Conservation (phyloP, 352 stramenopile species). For the Globisporangium barbulae region DNA sequence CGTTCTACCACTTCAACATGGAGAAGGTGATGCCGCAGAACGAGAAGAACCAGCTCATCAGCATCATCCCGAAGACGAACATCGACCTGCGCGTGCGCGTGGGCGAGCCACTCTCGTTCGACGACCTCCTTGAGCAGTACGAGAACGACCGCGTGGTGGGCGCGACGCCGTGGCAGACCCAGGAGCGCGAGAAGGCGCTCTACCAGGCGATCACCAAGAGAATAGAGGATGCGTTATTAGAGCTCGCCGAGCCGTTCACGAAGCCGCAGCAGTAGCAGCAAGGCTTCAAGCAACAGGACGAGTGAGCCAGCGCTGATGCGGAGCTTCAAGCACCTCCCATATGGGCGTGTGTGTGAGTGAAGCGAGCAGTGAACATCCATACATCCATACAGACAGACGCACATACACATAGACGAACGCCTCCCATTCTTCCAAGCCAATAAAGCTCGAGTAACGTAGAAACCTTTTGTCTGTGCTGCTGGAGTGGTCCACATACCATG, state of each 20-base stretch:
- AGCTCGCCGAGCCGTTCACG: slow-evolving; percentile 34
- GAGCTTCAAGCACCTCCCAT: background rate
- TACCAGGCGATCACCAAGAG: slow-evolving; percentile 85
- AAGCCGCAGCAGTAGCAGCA: slow-evolving; percentile 1
- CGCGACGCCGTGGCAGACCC: slow-evolving; percentile 47
- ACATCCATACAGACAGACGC: background rate
- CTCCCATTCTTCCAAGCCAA: background rate
- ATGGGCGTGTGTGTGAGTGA: background rate
- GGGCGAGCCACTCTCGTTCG: slow-evolving; percentile 75
- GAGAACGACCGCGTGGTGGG: slow-evolving; percentile 41
- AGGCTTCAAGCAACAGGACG: background rate
- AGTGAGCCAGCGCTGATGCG: background rate
- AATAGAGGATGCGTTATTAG: slow-evolving; percentile 76
- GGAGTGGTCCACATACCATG: slow-evolving; percentile 6
- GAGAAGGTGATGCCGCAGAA: slow-evolving; percentile 85
- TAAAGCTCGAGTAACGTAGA: background rate
- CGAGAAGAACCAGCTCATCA: slow-evolving; percentile 67
- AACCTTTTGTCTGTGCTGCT: too few species aligned
- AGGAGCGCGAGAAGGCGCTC: slow-evolving; percentile 61
- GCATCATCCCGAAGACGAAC: slow-evolving; percentile 48
- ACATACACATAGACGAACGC: slow-evolving; percentile 6
- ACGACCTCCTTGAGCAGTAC: slow-evolving; percentile 76
- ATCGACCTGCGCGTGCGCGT: slow-evolving; percentile 58
- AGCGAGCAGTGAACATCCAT: background rate
- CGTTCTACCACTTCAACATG: slow-evolving; percentile 88